These are phyloP conservation scores for Myxozyma monticola DNA, from an alignment of 805 yeast species.

Conservation along the genomic window DNA sequence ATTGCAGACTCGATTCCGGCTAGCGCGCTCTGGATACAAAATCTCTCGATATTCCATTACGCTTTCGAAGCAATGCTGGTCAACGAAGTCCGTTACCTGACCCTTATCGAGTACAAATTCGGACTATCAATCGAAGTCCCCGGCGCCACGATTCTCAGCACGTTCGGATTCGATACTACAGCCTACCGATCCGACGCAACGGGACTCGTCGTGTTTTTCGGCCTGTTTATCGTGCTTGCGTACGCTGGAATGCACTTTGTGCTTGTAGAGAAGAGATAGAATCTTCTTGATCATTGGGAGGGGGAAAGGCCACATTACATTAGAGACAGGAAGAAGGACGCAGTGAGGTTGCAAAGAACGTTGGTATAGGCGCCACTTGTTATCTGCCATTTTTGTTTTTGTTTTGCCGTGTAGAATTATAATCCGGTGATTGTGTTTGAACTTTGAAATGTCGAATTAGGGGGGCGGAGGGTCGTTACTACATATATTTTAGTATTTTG, in stretches of 20 bases:
- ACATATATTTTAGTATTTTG: too few species aligned
- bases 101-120: constrained; percentile 81
- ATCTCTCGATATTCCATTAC: constrained; percentile 87
- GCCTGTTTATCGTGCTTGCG: constrained; percentile 62
- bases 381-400: too few species aligned
- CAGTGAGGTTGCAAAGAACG: too few species aligned
- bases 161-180: constrained; percentile 88
- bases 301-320: too few species aligned
- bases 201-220: constrained; percentile 57
- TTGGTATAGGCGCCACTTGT: too few species aligned
- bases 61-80: constrained; percentile 92
- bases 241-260: constrained; percentile 70
- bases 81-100: constrained; percentile 86
- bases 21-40: constrained; percentile 65
- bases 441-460: too few species aligned
- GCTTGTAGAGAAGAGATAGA: constrained; percentile 71
- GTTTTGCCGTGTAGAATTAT: too few species aligned
- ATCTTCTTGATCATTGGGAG: too few species aligned
- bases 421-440: too few species aligned
- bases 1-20: constrained; percentile 51
- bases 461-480: too few species aligned
- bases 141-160: constrained; percentile 92
- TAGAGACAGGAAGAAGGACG: too few species aligned
- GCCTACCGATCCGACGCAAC: constrained; percentile 69
- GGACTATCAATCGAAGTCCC: constrained; percentile 95